Evolutionary conservation across 371 early-diverging fungal genomes (phyloP).

Genomic region (Mucor plumbeus): DNA sequence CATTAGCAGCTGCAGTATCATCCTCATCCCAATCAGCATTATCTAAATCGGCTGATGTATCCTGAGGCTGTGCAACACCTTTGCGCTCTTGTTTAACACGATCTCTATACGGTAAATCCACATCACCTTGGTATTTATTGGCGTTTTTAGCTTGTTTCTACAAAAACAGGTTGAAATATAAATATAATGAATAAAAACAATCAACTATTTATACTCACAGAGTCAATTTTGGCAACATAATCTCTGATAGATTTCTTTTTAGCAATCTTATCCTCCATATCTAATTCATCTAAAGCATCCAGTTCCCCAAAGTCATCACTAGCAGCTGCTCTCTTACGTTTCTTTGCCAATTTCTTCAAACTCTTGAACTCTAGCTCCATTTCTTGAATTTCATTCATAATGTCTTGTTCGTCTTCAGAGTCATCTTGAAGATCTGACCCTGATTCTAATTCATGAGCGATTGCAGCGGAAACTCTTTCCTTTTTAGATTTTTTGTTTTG

Average conservation of each 20-base stretch:
- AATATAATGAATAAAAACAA: neutral
- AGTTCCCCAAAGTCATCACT: conserved; percentile 83
- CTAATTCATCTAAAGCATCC: conserved; percentile 74
- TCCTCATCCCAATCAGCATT: conserved; percentile 62
- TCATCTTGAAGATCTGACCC: conserved; percentile 32
- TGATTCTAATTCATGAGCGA: neutral
- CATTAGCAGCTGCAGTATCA: conserved; percentile 54
- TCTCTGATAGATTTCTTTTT: conserved; percentile 74
- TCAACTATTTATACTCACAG: conserved; percentile 45
- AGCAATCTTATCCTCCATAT: conserved; percentile 79
- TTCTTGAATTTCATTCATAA: conserved; percentile 45
- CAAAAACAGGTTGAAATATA: neutral
- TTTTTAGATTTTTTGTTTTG: neutral
- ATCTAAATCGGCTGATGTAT: conserved; percentile 68
- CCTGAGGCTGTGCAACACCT: conserved; percentile 63
- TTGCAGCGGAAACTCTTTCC: neutral
- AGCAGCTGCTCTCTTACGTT: conserved; percentile 51
- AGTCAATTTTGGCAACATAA: conserved; percentile 75
- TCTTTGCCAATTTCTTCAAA: conserved; percentile 44
- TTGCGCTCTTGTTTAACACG: conserved; percentile 57
- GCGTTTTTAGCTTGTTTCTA: conserved; percentile 50
- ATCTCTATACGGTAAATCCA: conserved; percentile 79
- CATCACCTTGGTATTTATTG: conserved; percentile 70
- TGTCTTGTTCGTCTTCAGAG: conserved; percentile 39
- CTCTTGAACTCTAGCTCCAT: conserved; percentile 59